phyloP scores from a whole-genome alignment of 768 basidiomycete genomes.

The Serendipita vermifera region DNA sequence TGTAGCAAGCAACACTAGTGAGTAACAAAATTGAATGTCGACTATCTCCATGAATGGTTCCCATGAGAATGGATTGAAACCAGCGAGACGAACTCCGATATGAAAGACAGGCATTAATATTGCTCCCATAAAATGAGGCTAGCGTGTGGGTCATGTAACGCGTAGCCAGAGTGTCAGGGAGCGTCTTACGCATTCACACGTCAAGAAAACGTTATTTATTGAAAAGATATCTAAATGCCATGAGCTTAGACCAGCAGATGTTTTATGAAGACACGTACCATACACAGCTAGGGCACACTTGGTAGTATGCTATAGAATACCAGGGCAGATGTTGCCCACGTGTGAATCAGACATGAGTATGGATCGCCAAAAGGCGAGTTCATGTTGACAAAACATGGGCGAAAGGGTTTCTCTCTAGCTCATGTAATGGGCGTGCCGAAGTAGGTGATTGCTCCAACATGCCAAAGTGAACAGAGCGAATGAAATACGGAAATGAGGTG shows the following conservation, averaged over 20 bases:
- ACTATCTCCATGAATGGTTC: not conserved
- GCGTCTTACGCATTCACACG: not conserved
- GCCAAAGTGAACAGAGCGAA: conserved; percentile 76
- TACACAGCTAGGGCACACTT: not conserved
- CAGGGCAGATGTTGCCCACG: not conserved
- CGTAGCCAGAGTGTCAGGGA: conserved; percentile 10
- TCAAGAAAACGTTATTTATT: not conserved
- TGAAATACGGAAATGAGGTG: not conserved
- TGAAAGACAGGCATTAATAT: not conserved
- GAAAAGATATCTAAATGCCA: not conserved
- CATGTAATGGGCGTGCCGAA: conserved; percentile 8
- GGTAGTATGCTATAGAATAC: not conserved
- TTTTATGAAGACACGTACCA: not conserved
- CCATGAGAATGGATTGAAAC: not conserved
- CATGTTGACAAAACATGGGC: not conserved
- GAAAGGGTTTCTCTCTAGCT: not conserved
- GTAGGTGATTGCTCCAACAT: conserved; percentile 36
- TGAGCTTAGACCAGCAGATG: not conserved
- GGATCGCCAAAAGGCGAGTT: not conserved
- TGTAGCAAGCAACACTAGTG: not conserved
- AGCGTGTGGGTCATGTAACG: not conserved
- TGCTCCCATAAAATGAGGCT: conserved; percentile 8
- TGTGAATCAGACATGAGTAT: not conserved
- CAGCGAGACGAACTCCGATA: not conserved
- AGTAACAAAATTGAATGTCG: not conserved